These are phyloP conservation scores for Globisporangium rhizosaccharum DNA, from an alignment of 352 stramenopile species.

Conservation along the genomic window DNA sequence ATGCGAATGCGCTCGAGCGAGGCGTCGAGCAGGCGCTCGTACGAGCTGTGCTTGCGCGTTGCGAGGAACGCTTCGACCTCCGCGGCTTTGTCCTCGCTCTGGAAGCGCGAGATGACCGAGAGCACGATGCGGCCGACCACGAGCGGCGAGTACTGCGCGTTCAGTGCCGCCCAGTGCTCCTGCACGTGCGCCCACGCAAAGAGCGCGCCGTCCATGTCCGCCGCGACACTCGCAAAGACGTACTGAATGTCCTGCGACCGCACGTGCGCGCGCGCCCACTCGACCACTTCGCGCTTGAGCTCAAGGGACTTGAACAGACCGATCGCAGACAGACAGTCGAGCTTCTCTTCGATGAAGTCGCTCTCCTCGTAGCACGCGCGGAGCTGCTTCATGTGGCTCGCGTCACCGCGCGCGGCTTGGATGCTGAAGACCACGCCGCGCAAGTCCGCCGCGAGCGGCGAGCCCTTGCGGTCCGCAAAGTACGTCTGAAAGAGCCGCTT, in stretches of 20 bases:
- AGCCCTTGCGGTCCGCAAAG: conserved; percentile 28
- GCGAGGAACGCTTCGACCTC: conserved; percentile 60
- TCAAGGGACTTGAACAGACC: conserved; percentile 33
- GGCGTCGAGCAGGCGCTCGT: conserved; percentile 45
- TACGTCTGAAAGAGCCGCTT: conserved; percentile 52
- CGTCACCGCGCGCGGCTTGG: conserved; percentile 31
- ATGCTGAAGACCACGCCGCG: conserved; percentile 55
- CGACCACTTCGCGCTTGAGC: conserved; percentile 57
- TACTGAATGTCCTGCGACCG: conserved; percentile 58
- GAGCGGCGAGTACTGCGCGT: conserved; percentile 52
- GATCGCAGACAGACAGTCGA: conserved; percentile 51
- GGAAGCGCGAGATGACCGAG: conserved; percentile 34
- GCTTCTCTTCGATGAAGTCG: conserved; percentile 62
- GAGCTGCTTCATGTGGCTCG: conserved; percentile 44
- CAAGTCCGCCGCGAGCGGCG: conserved; percentile 47
- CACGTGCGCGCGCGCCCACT: conserved; percentile 64
- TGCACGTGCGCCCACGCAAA: conserved; percentile 68
- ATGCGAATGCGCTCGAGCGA: conserved; percentile 54
- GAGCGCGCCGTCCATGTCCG: conserved; percentile 33
- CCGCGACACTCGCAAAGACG: conserved; percentile 50
- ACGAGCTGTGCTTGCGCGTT: conserved; percentile 45
- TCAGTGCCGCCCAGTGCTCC: conserved; percentile 53
- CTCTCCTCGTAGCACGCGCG: conserved; percentile 51
- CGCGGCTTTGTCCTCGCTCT: conserved; percentile 36
- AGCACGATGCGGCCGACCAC: conserved; percentile 40